These are phyloP conservation scores for Colletotrichum sp. DNA, from an alignment of 2,329 filamentous ascomycete species.

Conservation along the genomic window DNA sequence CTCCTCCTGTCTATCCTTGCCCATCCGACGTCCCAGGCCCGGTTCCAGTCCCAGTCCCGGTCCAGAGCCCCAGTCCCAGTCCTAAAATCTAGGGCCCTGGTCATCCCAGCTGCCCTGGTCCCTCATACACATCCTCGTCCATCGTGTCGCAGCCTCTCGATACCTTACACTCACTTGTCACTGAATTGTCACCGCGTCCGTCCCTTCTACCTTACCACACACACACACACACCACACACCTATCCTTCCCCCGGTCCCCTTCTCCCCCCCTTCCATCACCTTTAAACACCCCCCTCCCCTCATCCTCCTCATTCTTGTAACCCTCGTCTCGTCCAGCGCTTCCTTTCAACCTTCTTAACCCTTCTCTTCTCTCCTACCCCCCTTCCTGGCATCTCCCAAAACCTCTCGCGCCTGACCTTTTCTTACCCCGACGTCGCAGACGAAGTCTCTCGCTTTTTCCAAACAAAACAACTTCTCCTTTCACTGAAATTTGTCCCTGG, in stretches of 20 bases:
- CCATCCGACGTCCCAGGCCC: background rate
- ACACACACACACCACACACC: background rate
- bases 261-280: background rate
- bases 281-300: conserved; percentile 20
- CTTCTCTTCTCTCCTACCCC: conserved; percentile 6
- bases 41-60: background rate
- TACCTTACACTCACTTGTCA: conserved; percentile 10
- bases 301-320: conserved; percentile 9
- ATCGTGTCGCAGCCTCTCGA: conserved; percentile 7
- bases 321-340: conserved; percentile 15
- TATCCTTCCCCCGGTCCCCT: background rate
- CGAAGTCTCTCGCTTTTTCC: conserved; percentile 14
- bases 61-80: background rate
- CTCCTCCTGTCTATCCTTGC: background rate
- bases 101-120: background rate
- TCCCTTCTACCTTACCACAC: background rate
- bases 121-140: background rate
- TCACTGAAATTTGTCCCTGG: background rate
- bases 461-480: background rate
- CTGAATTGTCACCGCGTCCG: conserved; percentile 17
- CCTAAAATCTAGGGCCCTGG: conserved; percentile 4
- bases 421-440: conserved; percentile 14
- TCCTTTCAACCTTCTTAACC: conserved; percentile 11
- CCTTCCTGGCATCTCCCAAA: background rate
- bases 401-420: conserved; percentile 12